phyloP scores from a whole-genome alignment of 2,329 filamentous ascomycete species.

The Herpotrichia juniperi region DNA sequence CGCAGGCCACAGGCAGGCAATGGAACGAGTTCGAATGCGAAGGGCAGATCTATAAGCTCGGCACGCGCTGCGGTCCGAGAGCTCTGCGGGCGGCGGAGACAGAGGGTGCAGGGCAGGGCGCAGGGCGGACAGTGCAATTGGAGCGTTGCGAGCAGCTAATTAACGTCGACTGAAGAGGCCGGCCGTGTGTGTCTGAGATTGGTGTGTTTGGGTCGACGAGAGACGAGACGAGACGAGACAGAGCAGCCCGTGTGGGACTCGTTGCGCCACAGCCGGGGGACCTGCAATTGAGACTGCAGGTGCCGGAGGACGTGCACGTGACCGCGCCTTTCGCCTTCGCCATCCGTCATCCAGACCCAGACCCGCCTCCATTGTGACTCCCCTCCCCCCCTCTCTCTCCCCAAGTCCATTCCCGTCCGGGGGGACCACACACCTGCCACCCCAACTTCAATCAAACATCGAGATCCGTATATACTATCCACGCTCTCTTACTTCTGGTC shows the following conservation, averaged over 20 bases:
- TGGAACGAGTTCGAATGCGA: slow-evolving; percentile 24
- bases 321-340: not conserved
- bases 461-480: slow-evolving; percentile 6
- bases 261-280: not conserved
- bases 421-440: slow-evolving; percentile 30
- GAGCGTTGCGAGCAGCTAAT: not conserved
- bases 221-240: not conserved
- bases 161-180: not conserved
- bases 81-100: not conserved
- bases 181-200: not conserved
- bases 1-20: slow-evolving; percentile 8
- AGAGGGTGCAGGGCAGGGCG: not conserved
- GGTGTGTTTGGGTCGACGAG: not conserved
- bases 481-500: slow-evolving; percentile 8
- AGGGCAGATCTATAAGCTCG: slow-evolving; percentile 10
- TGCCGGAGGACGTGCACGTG: not conserved
- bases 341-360: not conserved
- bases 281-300: too few species aligned
- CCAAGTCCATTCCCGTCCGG: slow-evolving; percentile 37
- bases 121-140: slow-evolving; percentile 1
- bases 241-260: not conserved
- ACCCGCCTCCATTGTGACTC: slow-evolving; percentile 23
- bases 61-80: slow-evolving; percentile 3
- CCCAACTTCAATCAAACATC: slow-evolving; percentile 7
- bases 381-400: slow-evolving; percentile 13